Evolutionary conservation across 352 stramenopile species (phyloP), one percentile per base, ranked within the genome.

Genomic region (Plasmopara muralis): DNA sequence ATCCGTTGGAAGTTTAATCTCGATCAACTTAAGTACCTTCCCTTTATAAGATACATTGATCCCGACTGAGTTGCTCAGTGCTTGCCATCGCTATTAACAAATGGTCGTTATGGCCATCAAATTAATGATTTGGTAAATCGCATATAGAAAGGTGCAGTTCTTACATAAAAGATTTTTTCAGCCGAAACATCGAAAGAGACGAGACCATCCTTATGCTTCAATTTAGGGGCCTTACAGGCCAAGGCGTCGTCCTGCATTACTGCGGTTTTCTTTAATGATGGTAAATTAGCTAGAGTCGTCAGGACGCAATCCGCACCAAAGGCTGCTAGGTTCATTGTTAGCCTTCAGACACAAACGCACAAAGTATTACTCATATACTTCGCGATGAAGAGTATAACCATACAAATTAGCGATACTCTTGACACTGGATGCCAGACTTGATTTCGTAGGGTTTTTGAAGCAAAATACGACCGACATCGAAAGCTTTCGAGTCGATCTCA

Each of bases 401-500:
- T 30, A n/a, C 5, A 13, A 30, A 53, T 6, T 15, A 40, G 25
- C 0, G 55, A 28, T 61, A 88, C 75, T 67, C 67, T 39, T 68
- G 62, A 35, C 52, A 83, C 31, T 84, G 84, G 39, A 85, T 74
- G 30, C 44, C 64, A 6, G 52, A 46, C n/a, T 72, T 77, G 38
- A 93, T 72, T 29, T 53, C 44, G 28, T 77, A 55, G 18, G 48
- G 18, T 35, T 76, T 65, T 39, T 88, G 81, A 8, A 85, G 56
- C 34, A 93, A 47, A 55, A 93, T 83, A 42, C 83, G 83, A 7
- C 83, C 83, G 29, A 91, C 81, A 44, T 93, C 83, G 50, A 93
- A 93, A 40, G 80, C 80, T 1, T 69, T 72, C 4, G 82, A 80
- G 51, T 95, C 85, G 42, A 95, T 92, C 57, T 93, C 77, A 40